Conservation (phyloP, 768 basidiomycete species). For the Glaciozyma antarctica region DNA sequence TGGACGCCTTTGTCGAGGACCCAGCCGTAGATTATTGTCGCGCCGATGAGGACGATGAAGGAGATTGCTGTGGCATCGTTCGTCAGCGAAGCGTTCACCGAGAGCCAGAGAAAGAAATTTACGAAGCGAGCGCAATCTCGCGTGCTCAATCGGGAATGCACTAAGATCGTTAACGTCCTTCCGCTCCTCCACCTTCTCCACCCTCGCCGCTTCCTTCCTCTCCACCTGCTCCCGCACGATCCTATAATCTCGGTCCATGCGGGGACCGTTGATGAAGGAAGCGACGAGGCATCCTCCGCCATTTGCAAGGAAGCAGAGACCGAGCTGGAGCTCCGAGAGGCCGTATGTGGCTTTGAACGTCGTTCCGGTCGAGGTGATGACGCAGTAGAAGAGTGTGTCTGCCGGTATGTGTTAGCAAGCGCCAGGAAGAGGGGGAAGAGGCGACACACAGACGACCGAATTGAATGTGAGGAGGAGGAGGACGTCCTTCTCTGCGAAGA, state of each 20-base stretch:
- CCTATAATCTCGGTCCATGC: constrained; percentile 60
- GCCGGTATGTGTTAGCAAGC: not conserved
- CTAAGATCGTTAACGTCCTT: constrained; percentile 33
- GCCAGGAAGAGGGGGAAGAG: not conserved
- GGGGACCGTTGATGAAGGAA: constrained; percentile 50
- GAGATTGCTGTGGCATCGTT: constrained; percentile 12
- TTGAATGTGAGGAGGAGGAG: constrained; percentile 44
- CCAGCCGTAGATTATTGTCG: constrained; percentile 36
- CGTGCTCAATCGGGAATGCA: constrained; percentile 36
- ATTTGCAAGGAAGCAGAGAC: constrained; percentile 66
- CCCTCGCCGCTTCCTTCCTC: not conserved
- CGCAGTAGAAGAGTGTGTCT: constrained; percentile 50
- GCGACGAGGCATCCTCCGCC: constrained; percentile 64
- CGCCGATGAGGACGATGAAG: constrained; percentile 20
- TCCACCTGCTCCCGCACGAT: constrained; percentile 38
- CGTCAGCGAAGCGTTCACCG: no score
- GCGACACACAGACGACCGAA: not conserved
- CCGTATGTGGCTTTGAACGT: constrained; percentile 53
- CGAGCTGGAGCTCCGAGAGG: constrained; percentile 56
- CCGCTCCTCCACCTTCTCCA: constrained; percentile 13
- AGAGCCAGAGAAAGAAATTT: not conserved
- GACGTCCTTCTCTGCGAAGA: constrained; percentile 53
- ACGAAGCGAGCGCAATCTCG: constrained; percentile 33
- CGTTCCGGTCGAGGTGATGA: constrained; percentile 54
- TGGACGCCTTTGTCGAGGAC: constrained; percentile 30